Conservation (phyloP, 176 grass and related monocot species). For the Secale cereale region DNA sequence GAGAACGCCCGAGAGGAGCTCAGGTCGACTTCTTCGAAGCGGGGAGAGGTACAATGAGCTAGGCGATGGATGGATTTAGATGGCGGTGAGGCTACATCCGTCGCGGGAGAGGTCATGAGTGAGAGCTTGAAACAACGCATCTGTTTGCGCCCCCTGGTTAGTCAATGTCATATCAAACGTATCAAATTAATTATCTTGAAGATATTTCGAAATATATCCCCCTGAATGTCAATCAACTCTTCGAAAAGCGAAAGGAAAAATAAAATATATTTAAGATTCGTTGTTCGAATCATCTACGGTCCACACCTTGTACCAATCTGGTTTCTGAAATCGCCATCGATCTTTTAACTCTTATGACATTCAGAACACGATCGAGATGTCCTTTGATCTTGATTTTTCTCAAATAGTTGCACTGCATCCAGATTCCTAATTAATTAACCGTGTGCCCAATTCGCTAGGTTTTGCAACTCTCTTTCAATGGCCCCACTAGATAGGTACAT, state of each 20-base stretch:
- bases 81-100: no score
- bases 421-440: no score
- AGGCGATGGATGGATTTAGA: no score
- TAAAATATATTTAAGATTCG: not conserved
- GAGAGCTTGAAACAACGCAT: no score
- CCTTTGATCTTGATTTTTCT: not conserved
- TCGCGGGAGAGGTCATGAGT: no score
- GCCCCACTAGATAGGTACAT: not conserved
- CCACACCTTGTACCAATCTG: not conserved
- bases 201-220: not conserved
- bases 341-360: not conserved
- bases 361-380: conserved; percentile 31
- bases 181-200: not conserved
- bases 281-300: not conserved
- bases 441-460: no score
- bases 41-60: no score
- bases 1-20: no score
- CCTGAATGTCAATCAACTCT: not conserved
- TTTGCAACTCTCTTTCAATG: not conserved
- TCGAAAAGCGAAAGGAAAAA: not conserved
- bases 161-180: not conserved
- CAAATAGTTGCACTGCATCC: no score
- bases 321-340: no score
- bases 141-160: no score
- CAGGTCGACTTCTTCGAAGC: no score